Conservation (phyloP, 371 early-diverging fungal species). For the Saksenaea oblongispora region DNA sequence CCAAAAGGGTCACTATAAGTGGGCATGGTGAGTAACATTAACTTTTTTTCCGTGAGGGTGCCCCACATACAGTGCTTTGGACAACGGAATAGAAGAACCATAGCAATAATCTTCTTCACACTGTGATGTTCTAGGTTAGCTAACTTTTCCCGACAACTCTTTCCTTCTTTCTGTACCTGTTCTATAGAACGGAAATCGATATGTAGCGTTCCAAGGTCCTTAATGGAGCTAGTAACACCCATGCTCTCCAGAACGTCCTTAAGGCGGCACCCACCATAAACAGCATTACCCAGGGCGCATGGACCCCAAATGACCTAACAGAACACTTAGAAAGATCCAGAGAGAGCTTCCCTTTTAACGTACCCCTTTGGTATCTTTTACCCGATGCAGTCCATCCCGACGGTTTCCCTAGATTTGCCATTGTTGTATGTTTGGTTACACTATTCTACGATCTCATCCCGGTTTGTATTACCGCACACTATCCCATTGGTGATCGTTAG, state of each 20-base stretch:
- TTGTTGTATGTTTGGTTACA: neutral
- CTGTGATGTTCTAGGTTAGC: conserved; percentile 13
- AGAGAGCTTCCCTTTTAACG: neutral
- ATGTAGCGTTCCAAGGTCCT: conserved; percentile 52
- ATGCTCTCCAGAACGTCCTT: conserved; percentile 67
- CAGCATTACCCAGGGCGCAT: conserved; percentile 78
- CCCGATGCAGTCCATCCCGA: conserved; percentile 77
- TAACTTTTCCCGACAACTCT: neutral
- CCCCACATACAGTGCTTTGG: conserved; percentile 67
- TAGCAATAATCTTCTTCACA: conserved; percentile 71
- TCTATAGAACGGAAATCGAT: conserved; percentile 77
- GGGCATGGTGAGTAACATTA: neutral
- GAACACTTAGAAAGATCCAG: neutral
- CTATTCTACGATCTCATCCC: neutral
- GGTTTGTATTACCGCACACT: conserved; percentile 26
- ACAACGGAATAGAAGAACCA: conserved; percentile 80
- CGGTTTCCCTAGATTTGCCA: conserved; percentile 66
- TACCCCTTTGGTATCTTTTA: conserved; percentile 76
- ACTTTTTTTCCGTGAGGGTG: neutral
- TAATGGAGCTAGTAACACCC: conserved; percentile 44
- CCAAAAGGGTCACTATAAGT: conserved; percentile 66
- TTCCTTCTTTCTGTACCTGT: conserved; percentile 39
- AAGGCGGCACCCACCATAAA: conserved; percentile 78
- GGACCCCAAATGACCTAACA: conserved; percentile 72
- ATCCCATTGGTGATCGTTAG: neutral